phyloP scores from a whole-genome alignment of 2,329 filamentous ascomycete species.

The Colletotrichum coccodes region DNA sequence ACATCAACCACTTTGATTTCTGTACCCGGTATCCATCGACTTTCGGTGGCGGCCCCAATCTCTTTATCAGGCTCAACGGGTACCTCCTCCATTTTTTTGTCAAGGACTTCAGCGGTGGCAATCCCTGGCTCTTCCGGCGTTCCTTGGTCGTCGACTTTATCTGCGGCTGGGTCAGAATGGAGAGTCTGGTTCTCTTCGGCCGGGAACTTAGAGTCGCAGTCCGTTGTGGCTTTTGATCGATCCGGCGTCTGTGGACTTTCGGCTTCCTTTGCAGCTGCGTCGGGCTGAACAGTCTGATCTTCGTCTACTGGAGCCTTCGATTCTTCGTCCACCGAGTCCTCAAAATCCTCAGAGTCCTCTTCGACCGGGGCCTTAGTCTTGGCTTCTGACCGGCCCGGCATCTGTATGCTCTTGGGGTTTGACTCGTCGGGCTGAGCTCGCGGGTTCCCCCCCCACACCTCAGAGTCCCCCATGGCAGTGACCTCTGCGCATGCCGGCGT shows the following conservation, averaged over 20 bases:
- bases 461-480: background rate
- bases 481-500: background rate
- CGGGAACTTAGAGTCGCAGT: background rate
- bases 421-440: background rate
- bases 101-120: background rate
- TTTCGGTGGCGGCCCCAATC: background rate
- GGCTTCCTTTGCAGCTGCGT: background rate
- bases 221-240: background rate
- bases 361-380: background rate
- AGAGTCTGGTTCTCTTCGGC: background rate
- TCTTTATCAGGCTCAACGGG: background rate
- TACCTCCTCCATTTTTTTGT: background rate
- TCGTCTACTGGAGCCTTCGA: background rate
- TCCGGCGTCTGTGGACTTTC: background rate
- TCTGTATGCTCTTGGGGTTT: background rate
- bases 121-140: background rate
- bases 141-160: background rate
- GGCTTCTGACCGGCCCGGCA: background rate
- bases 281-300: background rate
- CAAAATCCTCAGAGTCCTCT: background rate
- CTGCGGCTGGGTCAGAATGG: no score
- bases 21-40: background rate
- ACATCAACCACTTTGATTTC: background rate
- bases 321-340: background rate
- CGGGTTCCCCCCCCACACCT: background rate